Evolutionary conservation across 169 alveolate genomes (phyloP).

Genomic region (Plasmodium sp.): DNA sequence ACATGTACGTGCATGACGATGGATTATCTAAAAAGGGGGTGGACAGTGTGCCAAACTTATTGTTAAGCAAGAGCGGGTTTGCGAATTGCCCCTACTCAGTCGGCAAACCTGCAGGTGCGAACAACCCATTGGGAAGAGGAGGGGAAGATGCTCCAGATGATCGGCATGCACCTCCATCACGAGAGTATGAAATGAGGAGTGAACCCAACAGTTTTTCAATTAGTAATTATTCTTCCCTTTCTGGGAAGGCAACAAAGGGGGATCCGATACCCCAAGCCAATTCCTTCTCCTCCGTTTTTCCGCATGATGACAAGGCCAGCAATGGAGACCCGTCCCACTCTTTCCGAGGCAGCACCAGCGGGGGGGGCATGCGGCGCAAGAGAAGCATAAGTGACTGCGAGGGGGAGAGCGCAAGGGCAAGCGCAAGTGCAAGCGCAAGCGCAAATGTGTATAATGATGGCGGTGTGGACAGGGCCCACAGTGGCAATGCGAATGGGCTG

Average conservation of each 20-base stretch:
- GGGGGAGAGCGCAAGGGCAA: background rate
- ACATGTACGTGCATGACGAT: background rate
- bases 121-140: background rate
- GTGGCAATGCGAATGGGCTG: background rate
- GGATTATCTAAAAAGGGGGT: background rate
- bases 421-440: background rate
- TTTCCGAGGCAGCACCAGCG: background rate
- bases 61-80: background rate
- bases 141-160: background rate
- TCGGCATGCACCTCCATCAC: background rate
- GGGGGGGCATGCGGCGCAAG: background rate
- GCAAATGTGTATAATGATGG: background rate
- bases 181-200: background rate
- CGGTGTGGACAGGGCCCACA: background rate
- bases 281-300: background rate
- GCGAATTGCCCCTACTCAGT: background rate
- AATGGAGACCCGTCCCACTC: background rate
- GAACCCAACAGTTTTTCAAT: background rate
- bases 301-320: background rate
- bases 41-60: background rate
- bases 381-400: background rate
- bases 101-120: background rate
- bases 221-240: background rate
- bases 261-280: background rate
- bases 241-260: background rate